phyloP scores from a whole-genome alignment of 768 basidiomycete species.

The Hypholoma fasciculare region DNA sequence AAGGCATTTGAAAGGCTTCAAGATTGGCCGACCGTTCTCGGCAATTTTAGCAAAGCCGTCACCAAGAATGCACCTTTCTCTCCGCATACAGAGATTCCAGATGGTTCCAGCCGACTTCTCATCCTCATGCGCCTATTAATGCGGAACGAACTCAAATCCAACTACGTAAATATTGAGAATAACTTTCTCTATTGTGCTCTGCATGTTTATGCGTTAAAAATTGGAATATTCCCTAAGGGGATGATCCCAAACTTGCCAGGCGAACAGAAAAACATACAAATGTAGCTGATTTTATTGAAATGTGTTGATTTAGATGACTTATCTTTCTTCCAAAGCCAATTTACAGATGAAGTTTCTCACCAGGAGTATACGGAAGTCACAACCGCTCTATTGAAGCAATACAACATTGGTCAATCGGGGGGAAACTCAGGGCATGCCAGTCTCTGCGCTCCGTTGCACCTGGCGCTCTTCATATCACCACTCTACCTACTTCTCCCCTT shows the following conservation, averaged over 20 bases:
- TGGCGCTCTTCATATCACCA: neutral
- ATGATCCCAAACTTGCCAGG: neutral
- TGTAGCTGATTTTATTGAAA: neutral
- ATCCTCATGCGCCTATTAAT: neutral
- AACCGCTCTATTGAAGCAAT: neutral
- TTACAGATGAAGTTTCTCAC: neutral
- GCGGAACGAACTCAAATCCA: neutral
- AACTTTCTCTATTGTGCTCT: neutral
- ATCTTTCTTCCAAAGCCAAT: neutral
- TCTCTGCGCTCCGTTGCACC: too few species aligned
- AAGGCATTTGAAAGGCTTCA: too few species aligned
- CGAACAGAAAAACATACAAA: neutral
- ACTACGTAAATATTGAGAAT: neutral
- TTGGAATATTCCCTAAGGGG: neutral
- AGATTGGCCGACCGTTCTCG: too few species aligned
- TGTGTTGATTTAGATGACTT: neutral
- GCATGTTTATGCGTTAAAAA: neutral
- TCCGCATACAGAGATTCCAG: neutral
- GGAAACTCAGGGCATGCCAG: neutral
- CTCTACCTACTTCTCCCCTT: neutral
- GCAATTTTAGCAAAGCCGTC: too few species aligned
- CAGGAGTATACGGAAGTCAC: neutral
- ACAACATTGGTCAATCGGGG: neutral
- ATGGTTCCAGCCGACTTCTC: neutral
- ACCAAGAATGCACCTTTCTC: neutral